Conservation (phyloP, 352 stramenopile genomes). For the Phytophthora fragariae region DNA sequence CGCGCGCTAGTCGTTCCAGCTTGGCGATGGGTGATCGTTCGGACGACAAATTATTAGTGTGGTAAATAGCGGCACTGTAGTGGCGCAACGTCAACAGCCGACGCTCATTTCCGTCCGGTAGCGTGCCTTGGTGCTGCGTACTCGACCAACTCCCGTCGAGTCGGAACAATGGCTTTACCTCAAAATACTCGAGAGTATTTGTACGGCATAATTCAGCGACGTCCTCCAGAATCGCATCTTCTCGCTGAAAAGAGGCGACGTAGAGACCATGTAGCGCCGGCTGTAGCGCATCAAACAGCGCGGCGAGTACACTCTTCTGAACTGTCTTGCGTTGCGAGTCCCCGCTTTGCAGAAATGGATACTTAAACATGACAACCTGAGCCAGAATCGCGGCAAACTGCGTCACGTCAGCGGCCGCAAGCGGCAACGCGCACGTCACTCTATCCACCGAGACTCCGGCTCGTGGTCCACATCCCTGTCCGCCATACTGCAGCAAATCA, state of each 20-base stretch:
- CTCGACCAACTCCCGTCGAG: conserved; percentile 59
- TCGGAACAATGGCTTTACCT: conserved; percentile 54
- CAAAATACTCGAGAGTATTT: conserved; percentile 46
- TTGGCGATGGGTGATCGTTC: conserved; percentile 69
- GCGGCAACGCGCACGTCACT: conserved; percentile 46
- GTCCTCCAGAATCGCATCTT: conserved; percentile 54
- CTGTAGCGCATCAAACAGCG: conserved; percentile 72
- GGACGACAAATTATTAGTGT: conserved; percentile 53
- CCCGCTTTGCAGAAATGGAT: conserved; percentile 35
- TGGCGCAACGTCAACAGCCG: conserved; percentile 42
- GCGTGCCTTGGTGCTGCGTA: background rate
- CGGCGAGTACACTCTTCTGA: conserved; percentile 55
- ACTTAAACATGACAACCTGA: conserved; percentile 70
- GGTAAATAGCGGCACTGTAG: conserved; percentile 50
- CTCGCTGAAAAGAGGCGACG: conserved; percentile 52
- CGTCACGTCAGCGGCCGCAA: conserved; percentile 58
- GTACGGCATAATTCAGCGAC: conserved; percentile 38
- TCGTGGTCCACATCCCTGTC: conserved; percentile 10
- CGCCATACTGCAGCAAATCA: conserved; percentile 30
- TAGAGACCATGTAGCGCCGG: conserved; percentile 67
- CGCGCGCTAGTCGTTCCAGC: conserved; percentile 46
- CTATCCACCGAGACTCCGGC: conserved; percentile 12
- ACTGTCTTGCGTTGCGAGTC: conserved; percentile 25
- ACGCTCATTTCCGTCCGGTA: conserved; percentile 33
- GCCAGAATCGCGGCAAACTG: conserved; percentile 60